Evolutionary conservation across 495 filamentous ascomycete species (phyloP).

Genomic region (Aspergillus nidulans): DNA sequence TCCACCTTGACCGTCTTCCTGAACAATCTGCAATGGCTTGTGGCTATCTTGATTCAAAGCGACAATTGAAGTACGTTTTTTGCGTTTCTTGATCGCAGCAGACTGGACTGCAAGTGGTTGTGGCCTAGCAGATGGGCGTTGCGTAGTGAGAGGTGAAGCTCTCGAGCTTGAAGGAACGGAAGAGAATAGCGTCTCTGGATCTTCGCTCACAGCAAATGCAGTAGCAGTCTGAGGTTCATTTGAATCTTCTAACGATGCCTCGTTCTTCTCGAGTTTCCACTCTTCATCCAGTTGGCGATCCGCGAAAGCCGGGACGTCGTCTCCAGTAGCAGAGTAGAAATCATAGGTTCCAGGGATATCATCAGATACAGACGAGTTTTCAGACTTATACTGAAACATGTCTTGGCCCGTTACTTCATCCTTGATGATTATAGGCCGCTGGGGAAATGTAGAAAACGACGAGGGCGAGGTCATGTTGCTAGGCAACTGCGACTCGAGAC

Average conservation of each 20-base stretch:
- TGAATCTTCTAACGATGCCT: conserved; percentile 22
- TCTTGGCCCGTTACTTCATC: conserved; percentile 25
- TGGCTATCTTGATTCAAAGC: conserved; percentile 28
- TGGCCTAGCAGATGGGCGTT: conserved; percentile 25
- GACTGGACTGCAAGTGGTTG: conserved; percentile 36
- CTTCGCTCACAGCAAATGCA: conserved; percentile 40
- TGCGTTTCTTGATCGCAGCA: conserved; percentile 39
- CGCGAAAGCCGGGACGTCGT: conserved; percentile 29
- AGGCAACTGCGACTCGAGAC: conserved; percentile 34
- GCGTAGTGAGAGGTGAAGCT: conserved; percentile 23
- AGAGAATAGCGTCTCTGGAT: conserved; percentile 28
- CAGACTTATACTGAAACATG: conserved; percentile 37
- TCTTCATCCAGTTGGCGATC: conserved; percentile 33
- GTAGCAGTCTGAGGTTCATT: conserved; percentile 28
- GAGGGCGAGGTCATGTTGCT: conserved; percentile 27
- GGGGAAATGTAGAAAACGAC: conserved; percentile 20
- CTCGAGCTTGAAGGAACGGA: conserved; percentile 27
- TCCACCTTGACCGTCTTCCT: conserved; percentile 45
- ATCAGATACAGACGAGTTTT: conserved; percentile 38
- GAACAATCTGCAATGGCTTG: conserved; percentile 44
- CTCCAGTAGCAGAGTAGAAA: conserved; percentile 35
- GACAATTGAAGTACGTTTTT: conserved; percentile 29
- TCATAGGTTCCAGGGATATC: conserved; percentile 35
- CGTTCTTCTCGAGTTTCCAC: conserved; percentile 31
- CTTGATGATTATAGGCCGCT: conserved; percentile 15